Evolutionary conservation across 2,329 filamentous ascomycete species (phyloP).

Genomic region (Clonostachys rhizophaga): DNA sequence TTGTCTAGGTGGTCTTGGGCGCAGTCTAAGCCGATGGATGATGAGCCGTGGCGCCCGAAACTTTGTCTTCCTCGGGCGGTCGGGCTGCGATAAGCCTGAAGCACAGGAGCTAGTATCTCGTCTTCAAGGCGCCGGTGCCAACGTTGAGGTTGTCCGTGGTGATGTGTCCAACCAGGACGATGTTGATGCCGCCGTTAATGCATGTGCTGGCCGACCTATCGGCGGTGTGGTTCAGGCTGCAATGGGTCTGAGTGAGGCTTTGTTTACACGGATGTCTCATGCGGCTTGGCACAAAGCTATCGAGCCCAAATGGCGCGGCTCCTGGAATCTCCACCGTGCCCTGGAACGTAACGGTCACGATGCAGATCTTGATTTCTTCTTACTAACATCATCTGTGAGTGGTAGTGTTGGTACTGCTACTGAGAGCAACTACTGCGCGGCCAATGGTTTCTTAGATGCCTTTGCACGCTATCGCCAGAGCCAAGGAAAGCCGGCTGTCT

Average conservation of each 20-base stretch:
- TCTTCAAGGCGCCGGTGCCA: constrained; percentile 11
- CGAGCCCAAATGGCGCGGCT: constrained; percentile 13
- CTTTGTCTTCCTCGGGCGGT: constrained; percentile 22
- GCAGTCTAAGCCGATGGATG: constrained; percentile 24
- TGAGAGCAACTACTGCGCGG: constrained; percentile 23
- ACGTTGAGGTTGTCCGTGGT: constrained; percentile 12
- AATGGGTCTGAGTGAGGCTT: constrained; percentile 19
- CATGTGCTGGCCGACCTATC: constrained; percentile 3
- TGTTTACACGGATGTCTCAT: constrained; percentile 15
- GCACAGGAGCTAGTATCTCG: constrained; percentile 10
- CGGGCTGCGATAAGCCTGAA: constrained; percentile 13
- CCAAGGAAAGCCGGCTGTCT: constrained; percentile 15
- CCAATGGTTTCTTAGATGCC: constrained; percentile 23
- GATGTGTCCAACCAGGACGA: constrained; percentile 7
- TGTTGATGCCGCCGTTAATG: constrained; percentile 8
- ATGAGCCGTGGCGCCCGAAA: constrained; percentile 16
- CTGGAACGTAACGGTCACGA: constrained; percentile 3
- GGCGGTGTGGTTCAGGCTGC: constrained; percentile 25
- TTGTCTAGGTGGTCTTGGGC: constrained; percentile 21
- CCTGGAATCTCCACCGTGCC: constrained; percentile 14
- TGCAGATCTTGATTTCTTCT: constrained; percentile 20
- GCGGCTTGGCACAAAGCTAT: constrained; percentile 13
- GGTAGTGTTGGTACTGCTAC: constrained; percentile 21
- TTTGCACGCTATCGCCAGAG: constrained; percentile 19
- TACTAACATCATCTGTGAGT: constrained; percentile 12